A percentile compares a stretch with the other conserved stretches of the same genome.
phyloP scores from a whole-genome alignment of 1,139 yeast species.

The Blastobotrys illinoisensis region DNA sequence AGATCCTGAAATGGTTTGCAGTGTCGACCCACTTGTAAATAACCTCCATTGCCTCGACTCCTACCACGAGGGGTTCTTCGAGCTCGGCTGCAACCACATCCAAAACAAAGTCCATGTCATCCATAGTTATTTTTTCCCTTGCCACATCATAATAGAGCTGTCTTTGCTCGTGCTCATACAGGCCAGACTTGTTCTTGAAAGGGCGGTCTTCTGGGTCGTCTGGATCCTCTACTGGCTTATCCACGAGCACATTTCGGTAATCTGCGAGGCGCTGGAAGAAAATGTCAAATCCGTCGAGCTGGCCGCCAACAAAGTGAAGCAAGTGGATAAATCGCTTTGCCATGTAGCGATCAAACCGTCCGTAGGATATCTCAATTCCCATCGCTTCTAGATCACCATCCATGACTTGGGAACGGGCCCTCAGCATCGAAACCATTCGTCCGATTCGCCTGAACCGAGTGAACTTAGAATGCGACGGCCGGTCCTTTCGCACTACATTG shows the following conservation, averaged over 20 bases:
- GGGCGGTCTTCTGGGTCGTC: background rate
- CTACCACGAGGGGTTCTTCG: conserved; percentile 11
- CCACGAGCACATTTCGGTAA: conserved; percentile 3
- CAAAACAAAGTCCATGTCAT: conserved; percentile 20
- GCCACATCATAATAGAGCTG: conserved; percentile 1
- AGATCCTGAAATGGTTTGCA: conserved; percentile 19
- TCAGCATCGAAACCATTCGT: conserved; percentile 1
- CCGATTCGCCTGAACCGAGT: conserved; percentile 3
- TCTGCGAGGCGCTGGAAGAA: conserved; percentile 5
- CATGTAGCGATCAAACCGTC: conserved; percentile 1
- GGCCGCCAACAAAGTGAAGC: conserved; percentile 1
- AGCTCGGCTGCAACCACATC: conserved; percentile 15
- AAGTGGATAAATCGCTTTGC: conserved; percentile 2
- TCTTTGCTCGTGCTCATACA: conserved; percentile 9
- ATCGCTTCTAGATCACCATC: conserved; percentile 1
- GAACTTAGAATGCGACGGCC: conserved; percentile 19
- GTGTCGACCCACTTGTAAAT: conserved; percentile 20
- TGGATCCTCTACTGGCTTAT: background rate
- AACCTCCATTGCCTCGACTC: conserved; percentile 15
- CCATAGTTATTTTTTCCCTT: conserved; percentile 10
- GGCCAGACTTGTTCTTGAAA: conserved; percentile 1
- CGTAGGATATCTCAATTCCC: conserved; percentile 6
- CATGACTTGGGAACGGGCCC: conserved; percentile 2
- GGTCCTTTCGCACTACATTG: conserved; percentile 10
- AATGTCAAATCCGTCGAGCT: conserved; percentile 7